Conservation (phyloP, 306 rosid species). For the Albizia julibrissin region DNA sequence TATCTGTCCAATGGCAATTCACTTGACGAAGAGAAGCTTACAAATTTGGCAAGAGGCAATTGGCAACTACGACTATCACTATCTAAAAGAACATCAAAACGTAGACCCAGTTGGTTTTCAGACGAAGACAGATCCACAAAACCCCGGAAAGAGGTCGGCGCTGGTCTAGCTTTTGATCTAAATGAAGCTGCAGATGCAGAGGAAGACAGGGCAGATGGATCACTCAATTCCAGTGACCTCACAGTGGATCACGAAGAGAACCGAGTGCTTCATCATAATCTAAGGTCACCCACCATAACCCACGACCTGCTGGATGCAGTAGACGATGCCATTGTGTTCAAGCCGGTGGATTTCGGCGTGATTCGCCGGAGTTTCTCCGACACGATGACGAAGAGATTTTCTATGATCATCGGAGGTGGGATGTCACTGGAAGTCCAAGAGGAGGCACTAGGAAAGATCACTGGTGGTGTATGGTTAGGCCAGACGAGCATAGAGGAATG, state of each 20-base stretch:
- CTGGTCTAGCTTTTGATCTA: slow-evolving; percentile 71
- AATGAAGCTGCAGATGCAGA: slow-evolving; percentile 74
- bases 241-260: slow-evolving; percentile 78
- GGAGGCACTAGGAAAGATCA: slow-evolving; percentile 73
- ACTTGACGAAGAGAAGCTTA: slow-evolving; percentile 64
- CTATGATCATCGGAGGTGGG: slow-evolving; percentile 58
- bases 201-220: slow-evolving; percentile 75
- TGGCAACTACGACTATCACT: slow-evolving; percentile 79
- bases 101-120: slow-evolving; percentile 64
- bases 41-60: slow-evolving; percentile 50
- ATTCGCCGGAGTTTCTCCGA: slow-evolving; percentile 51
- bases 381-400: slow-evolving; percentile 53
- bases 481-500: slow-evolving; percentile 72
- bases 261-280: slow-evolving; percentile 45
- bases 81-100: slow-evolving; percentile 60
- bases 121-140: slow-evolving; percentile 62
- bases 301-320: slow-evolving; percentile 64
- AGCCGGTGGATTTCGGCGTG: slow-evolving; percentile 60
- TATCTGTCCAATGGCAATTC: slow-evolving; percentile 51
- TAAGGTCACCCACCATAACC: slow-evolving; percentile 35
- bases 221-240: slow-evolving; percentile 87
- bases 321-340: slow-evolving; percentile 77
- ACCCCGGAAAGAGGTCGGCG: slow-evolving; percentile 53
- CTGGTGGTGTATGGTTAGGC: slow-evolving; percentile 82
- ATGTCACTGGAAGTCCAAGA: slow-evolving; percentile 70